Evolutionary conservation across 192 early-diverging fungal genomes (phyloP).

Genomic region (Phycomyces nitens): DNA sequence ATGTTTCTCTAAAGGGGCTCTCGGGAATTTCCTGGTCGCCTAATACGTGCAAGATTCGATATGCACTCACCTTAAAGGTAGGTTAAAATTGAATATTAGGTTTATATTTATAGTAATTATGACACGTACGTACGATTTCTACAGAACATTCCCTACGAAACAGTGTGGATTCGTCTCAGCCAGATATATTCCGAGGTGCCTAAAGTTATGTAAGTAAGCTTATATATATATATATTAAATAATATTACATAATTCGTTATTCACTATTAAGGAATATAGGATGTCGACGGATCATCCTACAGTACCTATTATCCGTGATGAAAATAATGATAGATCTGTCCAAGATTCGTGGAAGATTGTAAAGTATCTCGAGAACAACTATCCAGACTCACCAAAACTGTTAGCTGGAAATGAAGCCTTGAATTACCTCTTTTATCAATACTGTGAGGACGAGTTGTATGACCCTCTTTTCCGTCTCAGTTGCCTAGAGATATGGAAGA

Average conservation of each 20-base stretch:
- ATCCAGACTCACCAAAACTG: constrained; percentile 45
- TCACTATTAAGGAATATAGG: background rate
- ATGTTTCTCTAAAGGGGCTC: constrained; percentile 5
- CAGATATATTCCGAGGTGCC: constrained; percentile 8
- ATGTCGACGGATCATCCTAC: constrained; percentile 28
- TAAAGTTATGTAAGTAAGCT: no score
- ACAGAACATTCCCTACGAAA: constrained; percentile 26
- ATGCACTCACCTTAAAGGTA: constrained; percentile 26
- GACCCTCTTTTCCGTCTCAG: constrained; percentile 29
- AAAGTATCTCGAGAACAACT: constrained; percentile 53
- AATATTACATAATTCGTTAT: background rate
- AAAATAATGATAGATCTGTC: constrained; percentile 22
- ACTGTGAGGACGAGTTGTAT: constrained; percentile 29
- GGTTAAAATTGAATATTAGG: background rate
- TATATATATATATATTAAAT: no score
- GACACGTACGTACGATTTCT: no score
- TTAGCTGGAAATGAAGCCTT: constrained; percentile 37
- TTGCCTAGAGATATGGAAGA: constrained; percentile 28
- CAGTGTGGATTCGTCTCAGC: constrained; percentile 16
- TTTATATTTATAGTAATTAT: no score
- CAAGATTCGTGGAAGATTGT: constrained; percentile 56
- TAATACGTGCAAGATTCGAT: constrained; percentile 25
- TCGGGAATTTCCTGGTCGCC: constrained; percentile 19
- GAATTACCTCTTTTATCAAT: constrained; percentile 42
- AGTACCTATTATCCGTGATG: constrained; percentile 37